A percentile compares a stretch with the other conserved stretches of the same genome.
phyloP scores from a whole-genome alignment of 2,329 filamentous ascomycete species.

The Passalora sequoiae region DNA sequence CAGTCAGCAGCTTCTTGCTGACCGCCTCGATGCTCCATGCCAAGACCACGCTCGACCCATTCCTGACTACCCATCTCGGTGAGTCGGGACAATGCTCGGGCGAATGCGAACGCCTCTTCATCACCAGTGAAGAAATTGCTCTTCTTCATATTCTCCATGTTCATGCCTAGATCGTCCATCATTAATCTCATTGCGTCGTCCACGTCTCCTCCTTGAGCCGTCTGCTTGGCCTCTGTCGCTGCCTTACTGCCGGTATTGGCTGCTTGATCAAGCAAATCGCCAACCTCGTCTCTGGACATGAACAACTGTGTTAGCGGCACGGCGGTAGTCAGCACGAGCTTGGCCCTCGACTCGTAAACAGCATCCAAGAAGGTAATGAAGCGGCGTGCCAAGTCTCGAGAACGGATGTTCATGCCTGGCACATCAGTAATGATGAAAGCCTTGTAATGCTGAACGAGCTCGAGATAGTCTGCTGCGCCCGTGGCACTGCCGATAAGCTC shows the following conservation, averaged over 20 bases:
- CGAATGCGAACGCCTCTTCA: slow-evolving; percentile 95
- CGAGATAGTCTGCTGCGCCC: slow-evolving; percentile 90
- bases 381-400: slow-evolving; percentile 79
- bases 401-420: slow-evolving; percentile 62
- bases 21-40: slow-evolving; percentile 60
- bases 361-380: slow-evolving; percentile 99
- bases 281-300: slow-evolving; percentile 39
- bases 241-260: slow-evolving; percentile 24
- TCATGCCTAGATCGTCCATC: slow-evolving; percentile 83
- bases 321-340: slow-evolving; percentile 85
- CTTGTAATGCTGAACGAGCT: slow-evolving; percentile 83
- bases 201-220: slow-evolving; percentile 39
- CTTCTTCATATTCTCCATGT: slow-evolving; percentile 76
- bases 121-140: slow-evolving; percentile 87
- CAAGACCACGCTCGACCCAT: slow-evolving; percentile 79
- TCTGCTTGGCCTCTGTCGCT: slow-evolving; percentile 21
- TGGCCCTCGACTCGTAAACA: slow-evolving; percentile 88
- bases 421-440: slow-evolving; percentile 89
- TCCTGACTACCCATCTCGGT: slow-evolving; percentile 90
- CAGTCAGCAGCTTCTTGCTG: slow-evolving; percentile 61
- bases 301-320: slow-evolving; percentile 84
- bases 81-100: slow-evolving; percentile 74
- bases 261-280: slow-evolving; percentile 41
- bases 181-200: slow-evolving; percentile 70
- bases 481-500: slow-evolving; percentile 85